Evolutionary conservation across 1,139 yeast species (phyloP), one percentile per base, ranked within the genome.

Genomic region (Yamadazyma sp.): DNA sequence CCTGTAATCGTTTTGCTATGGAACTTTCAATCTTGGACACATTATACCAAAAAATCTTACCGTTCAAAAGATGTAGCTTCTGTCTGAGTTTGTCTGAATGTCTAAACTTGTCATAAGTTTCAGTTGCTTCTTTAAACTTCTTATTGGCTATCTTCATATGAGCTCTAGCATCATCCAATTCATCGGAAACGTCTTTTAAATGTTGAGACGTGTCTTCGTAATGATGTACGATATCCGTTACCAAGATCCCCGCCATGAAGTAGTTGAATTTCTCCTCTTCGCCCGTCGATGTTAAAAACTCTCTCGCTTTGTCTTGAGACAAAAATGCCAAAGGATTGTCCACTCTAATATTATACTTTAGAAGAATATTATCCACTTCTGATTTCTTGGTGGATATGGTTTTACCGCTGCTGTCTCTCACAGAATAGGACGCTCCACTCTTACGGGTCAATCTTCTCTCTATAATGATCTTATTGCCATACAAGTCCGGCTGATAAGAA

Each of bases 221-320:
- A 51, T 82, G 79, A 9, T 67, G 68, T 32, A 73, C 62, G 13
- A 83, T 79, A 38, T 81, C 86, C 40, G 76, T 80, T 40, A 87
- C 70, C 48, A 82, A 70, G 4, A 94, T 82, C 21, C 95, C 96
- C 41, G 77, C 76, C 87, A 86, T 84, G 56, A 88, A 87, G 52
- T 78, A 82, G 17, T 71, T 72, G 57, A 80, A 90, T 57, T 89
- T 87, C 35, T 78, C 80, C 31, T 70, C 70, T 41, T 86, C 86
- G 2, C 86, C 73, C 3, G 92, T 79, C 20, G 81, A 78, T 0
- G 95, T 84, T 40, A 94, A 66, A 54, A 94, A 92, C 17, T 92
- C 86, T 48, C 96, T 76, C 1, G 99, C 98, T 44, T 84, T 86
- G 52, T 94, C 97, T 58, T 94, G 99, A 0, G 96, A 87, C 37